Base-by-base conservation (phyloP, 495 filamentous ascomycete species). In the Xylaria nigripes region DNA sequence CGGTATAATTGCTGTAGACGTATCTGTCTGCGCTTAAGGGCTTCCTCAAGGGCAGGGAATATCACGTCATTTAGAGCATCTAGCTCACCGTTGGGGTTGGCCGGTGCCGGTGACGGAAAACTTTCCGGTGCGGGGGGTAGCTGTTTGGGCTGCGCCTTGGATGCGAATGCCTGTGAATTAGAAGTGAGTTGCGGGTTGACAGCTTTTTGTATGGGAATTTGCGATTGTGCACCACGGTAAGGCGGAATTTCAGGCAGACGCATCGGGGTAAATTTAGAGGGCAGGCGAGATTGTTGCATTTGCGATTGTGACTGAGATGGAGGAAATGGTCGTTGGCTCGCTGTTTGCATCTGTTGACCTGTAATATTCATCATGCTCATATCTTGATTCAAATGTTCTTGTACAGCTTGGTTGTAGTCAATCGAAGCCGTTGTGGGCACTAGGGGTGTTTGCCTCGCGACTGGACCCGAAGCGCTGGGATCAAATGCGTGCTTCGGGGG, bases 21-120 rank as follows among this genome's bases (percentile, higher is more conserved):
- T 55, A 82, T 80, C 58, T 84, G 81, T 41, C 93, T 85, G 30
- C 93, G 84, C 57, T 85, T 82, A 32, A 97, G 81, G 5, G 93
- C 91, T 51, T 90, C 86, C 66, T 90, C 85, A 6, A 98, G 80
- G 6, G 93, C 94, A 2, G 93, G 93, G 46, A 96, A 78, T 48
- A 98, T 85, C 42, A 98, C 90, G 54, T 87, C 81, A 63, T 81
- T 83, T 0, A 95, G 77, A 8, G 89, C 86, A 49, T 77, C 75
- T 3, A 76, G 68, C 43, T 78, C 75, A 48, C 74, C 74, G 53
- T 72, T 72, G 7, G 73, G 68, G 51, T 73, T 76, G 12, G 67
- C 55, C 0, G 74, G 72, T 1, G 71, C 68, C 0, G 75, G 74
- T 1, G 73, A 62, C n/a, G 74, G 72, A 50, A 77, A 76, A 10